These are phyloP conservation scores for Podospora tetraspora DNA, from an alignment of 495 filamentous ascomycete species.

Conservation along the genomic window DNA sequence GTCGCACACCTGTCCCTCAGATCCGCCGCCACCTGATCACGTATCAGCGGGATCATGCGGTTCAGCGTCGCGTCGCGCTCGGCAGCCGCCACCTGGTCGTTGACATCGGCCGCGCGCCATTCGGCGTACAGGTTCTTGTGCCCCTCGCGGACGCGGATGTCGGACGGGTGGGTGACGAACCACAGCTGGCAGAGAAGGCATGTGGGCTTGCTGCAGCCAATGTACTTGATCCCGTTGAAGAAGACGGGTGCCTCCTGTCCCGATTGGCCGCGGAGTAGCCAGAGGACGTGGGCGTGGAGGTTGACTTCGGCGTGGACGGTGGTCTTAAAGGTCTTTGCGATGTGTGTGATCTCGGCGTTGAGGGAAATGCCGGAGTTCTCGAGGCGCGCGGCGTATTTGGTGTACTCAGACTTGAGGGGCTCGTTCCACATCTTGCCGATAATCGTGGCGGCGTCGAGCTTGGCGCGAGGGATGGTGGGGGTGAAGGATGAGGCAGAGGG, in stretches of 20 bases:
- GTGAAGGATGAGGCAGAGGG: conserved; percentile 1
- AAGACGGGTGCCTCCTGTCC: conserved; percentile 6
- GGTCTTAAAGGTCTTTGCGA: not conserved
- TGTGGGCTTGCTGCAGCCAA: conserved; percentile 28
- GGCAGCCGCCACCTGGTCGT: not conserved
- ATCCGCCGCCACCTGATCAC: not conserved
- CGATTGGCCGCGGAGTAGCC: not conserved
- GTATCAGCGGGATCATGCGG: not conserved
- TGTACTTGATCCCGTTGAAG: conserved; percentile 24
- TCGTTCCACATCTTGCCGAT: not conserved
- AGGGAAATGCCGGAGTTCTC: not conserved
- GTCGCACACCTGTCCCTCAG: not conserved
- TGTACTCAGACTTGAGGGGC: not conserved
- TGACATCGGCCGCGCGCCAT: conserved; percentile 24
- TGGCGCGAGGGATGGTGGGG: conserved; percentile 5
- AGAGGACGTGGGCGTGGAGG: conserved; percentile 6
- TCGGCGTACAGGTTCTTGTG: conserved; percentile 23
- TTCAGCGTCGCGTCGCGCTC: not conserved
- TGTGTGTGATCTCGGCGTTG: not conserved
- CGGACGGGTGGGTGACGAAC: conserved; percentile 13
- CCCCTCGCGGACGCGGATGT: conserved; percentile 9
- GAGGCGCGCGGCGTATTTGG: not conserved
- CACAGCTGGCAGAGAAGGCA: conserved; percentile 26
- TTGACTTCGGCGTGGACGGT: conserved; percentile 19
- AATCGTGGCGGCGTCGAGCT: not conserved